phyloP scores from a whole-genome alignment of 495 filamentous ascomycete genomes.

The Articulospora tetracladia region DNA sequence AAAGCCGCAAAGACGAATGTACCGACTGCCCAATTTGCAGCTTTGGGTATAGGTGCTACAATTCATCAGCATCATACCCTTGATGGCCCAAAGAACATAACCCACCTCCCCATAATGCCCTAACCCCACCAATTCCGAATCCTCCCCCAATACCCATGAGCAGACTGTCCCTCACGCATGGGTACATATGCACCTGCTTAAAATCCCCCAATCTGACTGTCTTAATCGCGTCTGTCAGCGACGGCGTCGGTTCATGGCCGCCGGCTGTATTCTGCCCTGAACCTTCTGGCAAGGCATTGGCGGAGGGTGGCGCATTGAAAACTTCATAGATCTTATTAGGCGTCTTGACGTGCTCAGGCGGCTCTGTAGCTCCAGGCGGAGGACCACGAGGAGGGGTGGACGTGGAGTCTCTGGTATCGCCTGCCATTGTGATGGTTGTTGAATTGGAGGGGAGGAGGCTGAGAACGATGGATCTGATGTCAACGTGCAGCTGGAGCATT shows the following conservation, averaged over 20 bases:
- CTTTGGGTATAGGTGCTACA: constrained; percentile 45
- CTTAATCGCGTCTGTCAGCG: constrained; percentile 60
- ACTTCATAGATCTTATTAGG: constrained; percentile 32
- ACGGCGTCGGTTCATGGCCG: constrained; percentile 39
- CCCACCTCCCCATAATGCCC: constrained; percentile 72
- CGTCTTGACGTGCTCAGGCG: constrained; percentile 30
- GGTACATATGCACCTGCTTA: constrained; percentile 67
- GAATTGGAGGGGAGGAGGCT: not conserved
- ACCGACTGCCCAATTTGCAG: constrained; percentile 84
- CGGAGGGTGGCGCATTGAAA: constrained; percentile 28
- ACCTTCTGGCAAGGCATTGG: constrained; percentile 27
- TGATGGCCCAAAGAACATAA: constrained; percentile 2
- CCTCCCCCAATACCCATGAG: constrained; percentile 78
- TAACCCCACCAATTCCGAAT: constrained; percentile 65
- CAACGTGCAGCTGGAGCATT: not conserved
- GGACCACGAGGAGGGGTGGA: constrained; percentile 27
- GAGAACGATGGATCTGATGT: not conserved
- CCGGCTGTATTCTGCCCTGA: constrained; percentile 37
- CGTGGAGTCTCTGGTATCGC: constrained; percentile 29
- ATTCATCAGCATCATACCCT: not conserved
- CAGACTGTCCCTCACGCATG: constrained; percentile 79
- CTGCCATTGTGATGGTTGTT: constrained; percentile 22
- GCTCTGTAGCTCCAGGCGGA: constrained; percentile 32
- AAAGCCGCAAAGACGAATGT: constrained; percentile 61
- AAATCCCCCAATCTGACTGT: constrained; percentile 68